phyloP scores from a whole-genome alignment of 441 rosid species.

The Hypseocharis bilobata region DNA sequence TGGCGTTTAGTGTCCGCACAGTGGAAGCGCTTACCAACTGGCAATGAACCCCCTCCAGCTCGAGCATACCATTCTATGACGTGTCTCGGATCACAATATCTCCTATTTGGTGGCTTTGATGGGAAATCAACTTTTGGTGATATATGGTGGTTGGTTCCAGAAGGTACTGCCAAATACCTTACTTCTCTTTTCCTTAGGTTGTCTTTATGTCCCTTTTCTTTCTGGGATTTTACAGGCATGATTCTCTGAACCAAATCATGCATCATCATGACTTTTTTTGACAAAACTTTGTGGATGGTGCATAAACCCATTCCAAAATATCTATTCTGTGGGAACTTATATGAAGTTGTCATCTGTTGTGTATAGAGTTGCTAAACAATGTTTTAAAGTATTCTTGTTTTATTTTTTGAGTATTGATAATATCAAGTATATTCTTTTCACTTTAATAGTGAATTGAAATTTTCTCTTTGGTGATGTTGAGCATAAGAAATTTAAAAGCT shows the following conservation, averaged over 20 bases:
- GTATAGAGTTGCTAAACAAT: background rate
- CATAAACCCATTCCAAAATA: background rate
- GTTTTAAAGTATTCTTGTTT: background rate
- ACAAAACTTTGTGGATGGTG: background rate
- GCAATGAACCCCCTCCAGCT: conserved; percentile 71
- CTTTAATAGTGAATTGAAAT: background rate
- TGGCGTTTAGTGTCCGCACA: conserved; percentile 61
- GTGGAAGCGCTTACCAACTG: conserved; percentile 71
- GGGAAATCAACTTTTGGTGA: conserved; percentile 89
- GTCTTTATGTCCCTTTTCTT: background rate
- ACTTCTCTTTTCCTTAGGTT: background rate
- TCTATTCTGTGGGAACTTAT: too few species aligned
- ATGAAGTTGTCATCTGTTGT: too few species aligned
- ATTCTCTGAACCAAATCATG: background rate
- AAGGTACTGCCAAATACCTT: conserved; percentile 46
- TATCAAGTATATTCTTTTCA: background rate
- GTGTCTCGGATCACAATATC: conserved; percentile 60
- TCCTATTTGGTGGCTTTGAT: conserved; percentile 88
- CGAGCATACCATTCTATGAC: conserved; percentile 91
- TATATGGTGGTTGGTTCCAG: conserved; percentile 93
- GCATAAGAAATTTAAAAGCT: background rate
- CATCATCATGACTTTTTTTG: background rate
- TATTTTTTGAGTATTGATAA: background rate
- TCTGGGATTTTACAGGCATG: too few species aligned
- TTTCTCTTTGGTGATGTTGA: background rate